These are phyloP conservation scores for Rugonectria rugulosa DNA, from an alignment of 2,329 filamentous ascomycete genomes.

Conservation along the genomic window DNA sequence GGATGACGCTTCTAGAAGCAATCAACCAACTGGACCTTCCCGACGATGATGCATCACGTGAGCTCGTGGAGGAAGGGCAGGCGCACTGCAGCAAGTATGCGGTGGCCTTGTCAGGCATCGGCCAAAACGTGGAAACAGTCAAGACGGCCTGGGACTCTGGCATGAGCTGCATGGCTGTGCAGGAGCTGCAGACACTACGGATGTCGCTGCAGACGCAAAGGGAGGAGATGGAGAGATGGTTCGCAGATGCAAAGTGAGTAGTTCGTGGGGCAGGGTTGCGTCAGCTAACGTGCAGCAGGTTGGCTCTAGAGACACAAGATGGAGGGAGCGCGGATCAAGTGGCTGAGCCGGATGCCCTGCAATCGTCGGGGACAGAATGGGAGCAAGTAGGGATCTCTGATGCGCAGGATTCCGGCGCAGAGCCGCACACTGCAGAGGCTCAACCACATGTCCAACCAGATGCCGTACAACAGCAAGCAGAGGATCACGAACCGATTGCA, in stretches of 20 bases:
- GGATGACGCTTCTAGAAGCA: slow-evolving; percentile 1
- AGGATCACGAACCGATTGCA: background rate
- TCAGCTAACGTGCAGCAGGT: no score
- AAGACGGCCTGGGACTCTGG: background rate
- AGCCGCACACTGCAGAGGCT: background rate
- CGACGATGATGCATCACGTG: background rate
- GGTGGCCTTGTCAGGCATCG: slow-evolving; percentile 3
- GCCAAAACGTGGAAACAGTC: background rate
- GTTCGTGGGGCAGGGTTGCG: background rate
- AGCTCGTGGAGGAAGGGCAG: slow-evolving; percentile 5
- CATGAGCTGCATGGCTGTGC: background rate
- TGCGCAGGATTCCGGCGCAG: no score
- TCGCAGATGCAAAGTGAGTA: slow-evolving; percentile 4
- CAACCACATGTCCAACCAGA: background rate
- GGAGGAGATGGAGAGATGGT: slow-evolving; percentile 9
- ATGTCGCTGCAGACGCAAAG: background rate
- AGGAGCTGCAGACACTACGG: slow-evolving; percentile 2
- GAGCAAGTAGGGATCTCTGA: no score
- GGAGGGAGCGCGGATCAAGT: no score
- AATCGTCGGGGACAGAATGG: no score
- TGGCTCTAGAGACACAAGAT: background rate
- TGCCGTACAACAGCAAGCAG: background rate
- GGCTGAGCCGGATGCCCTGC: no score
- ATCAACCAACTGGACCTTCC: background rate
- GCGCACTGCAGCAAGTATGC: slow-evolving; percentile 9